Percentiles rank a stretch among this genome's conserved stretches.
phyloP scores from a whole-genome alignment of 495 filamentous ascomycete genomes.

The Penicillium longicatenatum region DNA sequence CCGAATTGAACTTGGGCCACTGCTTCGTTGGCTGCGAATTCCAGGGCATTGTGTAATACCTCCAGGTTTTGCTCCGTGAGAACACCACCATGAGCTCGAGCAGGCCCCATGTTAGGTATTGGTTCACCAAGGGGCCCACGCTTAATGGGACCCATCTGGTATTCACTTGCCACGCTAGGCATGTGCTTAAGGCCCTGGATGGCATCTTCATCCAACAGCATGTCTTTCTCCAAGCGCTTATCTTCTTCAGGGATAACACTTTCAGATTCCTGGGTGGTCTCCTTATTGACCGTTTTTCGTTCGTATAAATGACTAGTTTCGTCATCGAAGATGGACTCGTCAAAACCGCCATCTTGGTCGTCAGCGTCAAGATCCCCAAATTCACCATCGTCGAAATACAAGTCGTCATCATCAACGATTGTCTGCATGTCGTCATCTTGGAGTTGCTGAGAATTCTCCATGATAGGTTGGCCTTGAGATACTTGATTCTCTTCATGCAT shows the following conservation, averaged over 20 bases:
- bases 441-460: not conserved
- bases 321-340: constrained; percentile 79
- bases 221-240: constrained; percentile 13
- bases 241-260: constrained; percentile 11
- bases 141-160: constrained; percentile 25
- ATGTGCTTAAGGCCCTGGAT: constrained; percentile 36
- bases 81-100: constrained; percentile 41
- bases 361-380: constrained; percentile 56
- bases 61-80: constrained; percentile 62
- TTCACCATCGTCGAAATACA: constrained; percentile 82
- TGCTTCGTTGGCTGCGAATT: constrained; percentile 73
- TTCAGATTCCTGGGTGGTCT: constrained; percentile 15
- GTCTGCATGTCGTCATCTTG: not conserved
- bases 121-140: constrained; percentile 33
- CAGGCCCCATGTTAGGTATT: constrained; percentile 31
- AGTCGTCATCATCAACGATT: constrained; percentile 56
- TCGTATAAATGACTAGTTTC: constrained; percentile 55
- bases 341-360: constrained; percentile 60
- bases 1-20: constrained; percentile 69
- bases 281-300: constrained; percentile 29
- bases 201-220: constrained; percentile 19
- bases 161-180: constrained; percentile 47
- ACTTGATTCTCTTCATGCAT: not conserved
- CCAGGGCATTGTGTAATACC: constrained; percentile 79
- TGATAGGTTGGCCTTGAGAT: not conserved